These are phyloP conservation scores for Laguncularia racemosa DNA, from an alignment of 345 rosid genomes.

Conservation along the genomic window DNA sequence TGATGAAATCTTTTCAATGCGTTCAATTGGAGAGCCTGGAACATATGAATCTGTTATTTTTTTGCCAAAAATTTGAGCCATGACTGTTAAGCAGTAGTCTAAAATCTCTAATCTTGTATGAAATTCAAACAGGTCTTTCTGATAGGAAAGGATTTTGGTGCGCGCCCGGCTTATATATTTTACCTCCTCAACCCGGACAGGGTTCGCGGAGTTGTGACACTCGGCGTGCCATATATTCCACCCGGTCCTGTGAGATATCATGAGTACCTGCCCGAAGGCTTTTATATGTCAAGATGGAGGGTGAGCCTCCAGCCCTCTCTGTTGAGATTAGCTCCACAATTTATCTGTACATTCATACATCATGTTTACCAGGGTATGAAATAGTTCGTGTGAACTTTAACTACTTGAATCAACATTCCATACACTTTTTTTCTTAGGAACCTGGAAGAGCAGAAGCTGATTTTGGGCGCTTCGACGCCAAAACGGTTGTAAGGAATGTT, in stretches of 20 bases:
- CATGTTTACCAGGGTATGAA: too few species aligned
- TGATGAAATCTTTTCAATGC: too few species aligned
- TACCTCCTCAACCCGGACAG: slow-evolving; percentile 39
- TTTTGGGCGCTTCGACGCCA: slow-evolving; percentile 44
- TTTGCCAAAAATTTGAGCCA: too few species aligned
- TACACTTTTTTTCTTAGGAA: slow-evolving; percentile 20
- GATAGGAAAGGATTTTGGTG: slow-evolving; percentile 49
- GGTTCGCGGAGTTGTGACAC: slow-evolving; percentile 33
- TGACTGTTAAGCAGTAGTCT: too few species aligned
- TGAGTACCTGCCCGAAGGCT: slow-evolving; percentile 46
- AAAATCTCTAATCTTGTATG: neutral
- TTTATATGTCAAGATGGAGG: slow-evolving; percentile 41
- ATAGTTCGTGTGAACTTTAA: too few species aligned
- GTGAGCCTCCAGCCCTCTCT: slow-evolving; percentile 14
- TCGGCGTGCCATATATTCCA: slow-evolving; percentile 38
- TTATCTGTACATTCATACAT: neutral
- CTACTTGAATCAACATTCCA: too few species aligned
- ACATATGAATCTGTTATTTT: too few species aligned
- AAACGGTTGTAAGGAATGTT: slow-evolving; percentile 40
- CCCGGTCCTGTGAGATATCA: slow-evolving; percentile 12
- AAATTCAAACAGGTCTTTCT: slow-evolving; percentile 31
- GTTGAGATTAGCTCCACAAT: neutral
- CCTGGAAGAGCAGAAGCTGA: slow-evolving; percentile 65
- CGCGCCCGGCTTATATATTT: slow-evolving; percentile 28
- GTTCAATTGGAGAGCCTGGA: too few species aligned